These are phyloP conservation scores for Harringtonia aguacate DNA, from an alignment of 2,329 filamentous ascomycete genomes.

Conservation along the genomic window DNA sequence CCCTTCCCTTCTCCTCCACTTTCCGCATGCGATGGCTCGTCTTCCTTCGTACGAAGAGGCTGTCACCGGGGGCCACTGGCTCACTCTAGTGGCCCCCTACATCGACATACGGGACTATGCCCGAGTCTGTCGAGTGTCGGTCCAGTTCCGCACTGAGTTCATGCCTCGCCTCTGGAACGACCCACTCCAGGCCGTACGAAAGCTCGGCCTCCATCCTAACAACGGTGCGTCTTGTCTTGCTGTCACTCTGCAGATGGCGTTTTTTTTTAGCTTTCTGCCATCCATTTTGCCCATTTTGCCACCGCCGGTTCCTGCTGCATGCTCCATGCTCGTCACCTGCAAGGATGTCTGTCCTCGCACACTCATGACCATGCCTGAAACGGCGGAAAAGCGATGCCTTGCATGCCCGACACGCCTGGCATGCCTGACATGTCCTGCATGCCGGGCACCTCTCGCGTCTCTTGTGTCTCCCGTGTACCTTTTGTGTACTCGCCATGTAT, in stretches of 20 bases:
- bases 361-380: too few species aligned
- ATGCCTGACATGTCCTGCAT: too few species aligned
- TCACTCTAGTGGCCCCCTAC: conserved; percentile 34
- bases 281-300: too few species aligned
- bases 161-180: conserved; percentile 42
- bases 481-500: neutral
- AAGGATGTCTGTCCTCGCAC: too few species aligned
- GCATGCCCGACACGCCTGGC: neutral
- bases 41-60: conserved; percentile 47
- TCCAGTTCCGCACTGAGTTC: conserved; percentile 36
- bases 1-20: neutral
- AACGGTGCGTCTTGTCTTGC: too few species aligned
- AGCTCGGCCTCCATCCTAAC: conserved; percentile 29
- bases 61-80: conserved; percentile 34
- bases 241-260: too few species aligned
- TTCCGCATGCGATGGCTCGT: conserved; percentile 16
- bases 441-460: too few species aligned
- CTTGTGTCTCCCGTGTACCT: conserved; percentile 1
- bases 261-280: too few species aligned
- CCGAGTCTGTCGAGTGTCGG: conserved; percentile 36
- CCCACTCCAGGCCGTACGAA: conserved; percentile 28
- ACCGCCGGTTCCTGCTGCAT: too few species aligned
- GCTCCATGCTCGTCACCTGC: too few species aligned
- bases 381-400: neutral
- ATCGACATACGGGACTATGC: conserved; percentile 29